A percentile compares a stretch with the other conserved stretches of the same genome.
These are phyloP conservation scores for Saposhnikovia divaricata DNA, from an alignment of 129 eudicot species.

Conservation along the genomic window DNA sequence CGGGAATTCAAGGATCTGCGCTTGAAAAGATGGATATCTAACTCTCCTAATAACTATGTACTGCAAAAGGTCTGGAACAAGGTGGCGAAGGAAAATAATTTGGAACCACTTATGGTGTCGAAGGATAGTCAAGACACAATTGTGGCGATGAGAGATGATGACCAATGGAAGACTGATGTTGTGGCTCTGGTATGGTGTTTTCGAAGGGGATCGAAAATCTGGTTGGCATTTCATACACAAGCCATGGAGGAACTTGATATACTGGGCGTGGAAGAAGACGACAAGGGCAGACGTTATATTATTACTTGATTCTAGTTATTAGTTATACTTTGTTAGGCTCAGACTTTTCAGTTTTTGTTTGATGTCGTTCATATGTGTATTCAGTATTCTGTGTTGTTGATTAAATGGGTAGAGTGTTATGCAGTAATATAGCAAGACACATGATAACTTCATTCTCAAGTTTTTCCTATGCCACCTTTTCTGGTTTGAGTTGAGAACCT, in stretches of 20 bases:
- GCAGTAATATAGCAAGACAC: too few relatives aligned
- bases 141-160: background rate
- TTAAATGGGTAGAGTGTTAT: too few relatives aligned
- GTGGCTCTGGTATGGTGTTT: background rate
- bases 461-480: too few relatives aligned
- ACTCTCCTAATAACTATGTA: background rate
- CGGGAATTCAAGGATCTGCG: background rate
- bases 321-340: background rate
- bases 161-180: background rate
- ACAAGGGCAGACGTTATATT: background rate
- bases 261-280: background rate
- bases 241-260: background rate
- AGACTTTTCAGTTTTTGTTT: background rate
- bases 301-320: too few relatives aligned
- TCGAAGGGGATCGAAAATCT: background rate
- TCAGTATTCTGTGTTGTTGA: too few relatives aligned
- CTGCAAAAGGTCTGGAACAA: background rate
- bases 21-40: background rate
- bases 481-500: too few relatives aligned
- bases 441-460: too few relatives aligned
- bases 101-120: background rate
- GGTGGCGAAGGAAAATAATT: background rate
- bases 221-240: background rate
- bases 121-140: background rate
- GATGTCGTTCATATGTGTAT: too few relatives aligned